Evolutionary conservation across 495 filamentous ascomycete species (phyloP).

Genomic region (Aspergillus diversus): DNA sequence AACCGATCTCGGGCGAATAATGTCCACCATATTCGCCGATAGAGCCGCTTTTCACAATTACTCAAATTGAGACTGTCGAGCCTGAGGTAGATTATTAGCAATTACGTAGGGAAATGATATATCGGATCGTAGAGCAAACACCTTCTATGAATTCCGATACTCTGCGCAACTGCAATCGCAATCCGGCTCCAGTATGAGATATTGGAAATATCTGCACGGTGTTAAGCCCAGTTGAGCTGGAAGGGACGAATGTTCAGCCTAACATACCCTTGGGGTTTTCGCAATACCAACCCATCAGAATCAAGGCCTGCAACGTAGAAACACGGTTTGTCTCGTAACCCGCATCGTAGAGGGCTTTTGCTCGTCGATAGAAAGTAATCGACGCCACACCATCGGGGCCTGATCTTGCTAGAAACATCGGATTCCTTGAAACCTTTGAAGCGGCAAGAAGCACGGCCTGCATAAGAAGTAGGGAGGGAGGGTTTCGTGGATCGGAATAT

Average conservation of each 20-base stretch:
- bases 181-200: background rate
- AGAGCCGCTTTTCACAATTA: background rate
- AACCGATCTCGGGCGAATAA: background rate
- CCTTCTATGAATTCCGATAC: background rate
- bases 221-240: background rate
- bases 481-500: constrained; percentile 81
- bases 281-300: background rate
- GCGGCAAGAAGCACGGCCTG: constrained; percentile 85
- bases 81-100: background rate
- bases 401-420: background rate
- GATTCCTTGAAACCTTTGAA: constrained; percentile 38
- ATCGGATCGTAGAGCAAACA: background rate
- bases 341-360: background rate
- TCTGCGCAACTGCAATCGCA: background rate
- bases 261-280: background rate
- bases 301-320: background rate
- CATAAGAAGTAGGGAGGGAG: constrained; percentile 80
- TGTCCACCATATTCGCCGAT: background rate
- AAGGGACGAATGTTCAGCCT: background rate
- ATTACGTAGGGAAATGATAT: background rate
- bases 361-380: background rate
- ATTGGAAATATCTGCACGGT: background rate
- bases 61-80: background rate
- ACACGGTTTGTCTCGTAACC: background rate
- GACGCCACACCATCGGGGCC: background rate